phyloP scores from a whole-genome alignment of 768 basidiomycete species.

The Melanogaster broomeanus region DNA sequence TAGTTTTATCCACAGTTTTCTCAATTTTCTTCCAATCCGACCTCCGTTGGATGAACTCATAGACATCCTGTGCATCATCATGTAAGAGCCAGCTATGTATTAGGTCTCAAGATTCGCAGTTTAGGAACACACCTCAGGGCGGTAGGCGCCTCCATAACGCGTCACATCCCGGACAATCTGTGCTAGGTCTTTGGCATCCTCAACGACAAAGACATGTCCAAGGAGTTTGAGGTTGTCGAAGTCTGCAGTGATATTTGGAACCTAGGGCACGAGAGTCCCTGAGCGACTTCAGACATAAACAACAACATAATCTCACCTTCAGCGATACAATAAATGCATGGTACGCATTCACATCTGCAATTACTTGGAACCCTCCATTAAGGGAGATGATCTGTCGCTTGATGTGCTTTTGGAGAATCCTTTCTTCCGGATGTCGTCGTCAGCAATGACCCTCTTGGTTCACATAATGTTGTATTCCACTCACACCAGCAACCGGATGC shows the following conservation, averaged over 20 bases:
- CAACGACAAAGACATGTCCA: constrained; percentile 94
- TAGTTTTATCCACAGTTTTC: constrained; percentile 91
- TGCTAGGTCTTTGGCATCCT: constrained; percentile 94
- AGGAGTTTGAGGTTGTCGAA: constrained; percentile 97
- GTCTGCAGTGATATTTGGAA: constrained; percentile 80
- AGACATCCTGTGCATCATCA: constrained; percentile 63
- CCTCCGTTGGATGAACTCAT: constrained; percentile 93
- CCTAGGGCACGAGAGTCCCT: constrained; percentile 35
- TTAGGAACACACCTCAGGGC: constrained; percentile 72
- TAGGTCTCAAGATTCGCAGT: too few species aligned
- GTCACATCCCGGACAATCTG: constrained; percentile 96
- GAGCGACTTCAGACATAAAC: background rate
- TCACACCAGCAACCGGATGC: constrained; percentile 82
- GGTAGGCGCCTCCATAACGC: constrained; percentile 91
- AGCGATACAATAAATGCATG: constrained; percentile 85
- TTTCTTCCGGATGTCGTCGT: constrained; percentile 29
- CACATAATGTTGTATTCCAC: constrained; percentile 36
- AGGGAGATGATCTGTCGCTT: constrained; percentile 97
- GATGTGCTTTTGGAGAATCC: constrained; percentile 94
- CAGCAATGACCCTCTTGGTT: background rate
- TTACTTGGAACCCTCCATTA: constrained; percentile 91
- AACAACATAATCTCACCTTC: constrained; percentile 48
- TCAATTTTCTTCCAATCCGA: constrained; percentile 99
- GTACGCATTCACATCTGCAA: constrained; percentile 95
- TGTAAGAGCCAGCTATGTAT: background rate